Conservation (phyloP, 331 rosid genomes). For the Arachis monticola region DNA sequence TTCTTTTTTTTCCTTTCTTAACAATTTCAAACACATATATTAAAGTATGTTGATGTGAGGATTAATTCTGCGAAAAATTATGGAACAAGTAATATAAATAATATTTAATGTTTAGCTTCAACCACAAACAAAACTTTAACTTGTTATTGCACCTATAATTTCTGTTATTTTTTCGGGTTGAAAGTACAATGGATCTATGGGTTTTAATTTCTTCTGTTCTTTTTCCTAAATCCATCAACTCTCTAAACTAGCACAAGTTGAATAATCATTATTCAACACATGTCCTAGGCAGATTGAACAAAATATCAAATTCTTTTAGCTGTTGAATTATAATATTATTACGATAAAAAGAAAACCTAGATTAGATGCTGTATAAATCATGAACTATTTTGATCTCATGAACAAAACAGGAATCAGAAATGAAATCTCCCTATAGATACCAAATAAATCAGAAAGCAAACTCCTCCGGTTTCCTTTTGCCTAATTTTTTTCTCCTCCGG, state of each 20-base stretch:
- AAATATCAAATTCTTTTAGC: neutral
- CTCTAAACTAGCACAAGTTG: neutral
- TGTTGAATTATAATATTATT: neutral
- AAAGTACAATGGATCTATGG: constrained; percentile 6
- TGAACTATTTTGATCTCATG: neutral
- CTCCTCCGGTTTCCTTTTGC: neutral
- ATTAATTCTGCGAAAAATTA: constrained; percentile 12
- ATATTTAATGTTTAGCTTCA: constrained; percentile 4
- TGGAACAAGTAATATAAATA: constrained; percentile 11
- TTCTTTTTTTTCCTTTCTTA: neutral
- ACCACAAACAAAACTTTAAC: constrained; percentile 19
- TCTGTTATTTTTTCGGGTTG: constrained; percentile 14
- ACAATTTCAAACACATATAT: constrained; percentile 18
- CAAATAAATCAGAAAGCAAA: neutral
- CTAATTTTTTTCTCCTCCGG: neutral
- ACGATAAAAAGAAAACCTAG: too few relatives aligned
- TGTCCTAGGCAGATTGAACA: neutral
- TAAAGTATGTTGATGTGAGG: neutral
- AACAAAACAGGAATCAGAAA: neutral
- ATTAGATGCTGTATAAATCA: neutral
- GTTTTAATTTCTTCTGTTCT: neutral
- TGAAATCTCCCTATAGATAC: neutral
- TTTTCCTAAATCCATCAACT: neutral
- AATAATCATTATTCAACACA: neutral
- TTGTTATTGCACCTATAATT: constrained; percentile 2